Base-by-base conservation (phyloP, 257 asterid genomes). In the Ocimum tenuiflorum region DNA sequence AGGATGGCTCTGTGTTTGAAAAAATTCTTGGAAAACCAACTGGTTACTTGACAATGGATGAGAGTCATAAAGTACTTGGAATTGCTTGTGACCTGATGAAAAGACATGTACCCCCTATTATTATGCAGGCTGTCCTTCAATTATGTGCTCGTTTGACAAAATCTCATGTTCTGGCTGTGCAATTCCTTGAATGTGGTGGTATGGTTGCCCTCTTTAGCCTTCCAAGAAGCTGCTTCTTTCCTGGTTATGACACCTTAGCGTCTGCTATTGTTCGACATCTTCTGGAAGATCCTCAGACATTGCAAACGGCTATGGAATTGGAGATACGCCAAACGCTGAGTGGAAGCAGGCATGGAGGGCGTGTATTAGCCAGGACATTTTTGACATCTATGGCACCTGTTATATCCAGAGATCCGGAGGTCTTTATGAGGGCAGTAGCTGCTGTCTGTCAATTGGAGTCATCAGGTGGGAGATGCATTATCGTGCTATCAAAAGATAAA, bases 281-380 rank as follows among this genome's bases (percentile, higher is more conserved):
- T 70, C 84, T 92, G 71, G 99, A 92, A 81, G 99, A 92, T 81
- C 96, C 99, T 63, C 96, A 87, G 70, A 90, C 99, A 14, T 78
- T 92, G 79, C 99, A 90, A 77, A 88, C 91, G 48, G 99, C 99
- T 73, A 92, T 92, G 96, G 99, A 92, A 60, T 70, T 86, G 78
- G 99, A 92, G 91, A 92, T 92, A 67, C 87, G 99, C 14, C 99
- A 92, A 73, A 83, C 87, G 15, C 80, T 92, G 36, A 76, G 87
- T 49, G 97, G 94, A 67, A 83, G 77, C 74, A 86, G 94, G 70
- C 90, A 89, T 69, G 88, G 86, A 68, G 94, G 95, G 19, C 95
- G 94, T 54, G 62, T 81, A 60, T 73, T 87, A 51, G 86, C 82
- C 35, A 85, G 83, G 78, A 78, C 95, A 51, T 90, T 92, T 78